These are phyloP conservation scores for Hypomontagnella monticulosa DNA, from an alignment of 495 filamentous ascomycete species.

Conservation along the genomic window DNA sequence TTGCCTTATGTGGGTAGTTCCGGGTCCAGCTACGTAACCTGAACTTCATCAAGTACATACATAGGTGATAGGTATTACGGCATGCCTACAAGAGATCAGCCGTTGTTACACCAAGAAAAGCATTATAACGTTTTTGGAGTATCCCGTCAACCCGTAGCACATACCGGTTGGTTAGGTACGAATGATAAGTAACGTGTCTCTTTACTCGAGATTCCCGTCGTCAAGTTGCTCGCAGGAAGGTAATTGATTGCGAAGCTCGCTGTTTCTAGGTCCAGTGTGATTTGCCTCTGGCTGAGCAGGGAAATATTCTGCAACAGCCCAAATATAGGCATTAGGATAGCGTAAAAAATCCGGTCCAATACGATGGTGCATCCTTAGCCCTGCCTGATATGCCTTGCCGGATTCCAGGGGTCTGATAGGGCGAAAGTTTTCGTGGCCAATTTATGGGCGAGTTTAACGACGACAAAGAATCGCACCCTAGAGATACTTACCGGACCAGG, in stretches of 20 bases:
- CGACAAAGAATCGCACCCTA: constrained; percentile 31
- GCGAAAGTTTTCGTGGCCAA: constrained; percentile 33
- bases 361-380: constrained; percentile 20
- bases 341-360: constrained; percentile 34
- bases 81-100: constrained; percentile 21
- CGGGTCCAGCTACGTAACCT: constrained; percentile 14
- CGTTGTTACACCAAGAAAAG: constrained; percentile 21
- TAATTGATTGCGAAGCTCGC: constrained; percentile 32
- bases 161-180: constrained; percentile 1
- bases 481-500: constrained; percentile 25
- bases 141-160: constrained; percentile 1
- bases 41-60: constrained; percentile 1
- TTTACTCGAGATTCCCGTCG: not conserved
- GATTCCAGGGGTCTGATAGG: constrained; percentile 28
- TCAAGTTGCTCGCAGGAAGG: constrained; percentile 6
- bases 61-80: constrained; percentile 9
- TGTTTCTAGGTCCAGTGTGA: not conserved
- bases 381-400: constrained; percentile 14
- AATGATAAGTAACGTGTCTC: constrained; percentile 6
- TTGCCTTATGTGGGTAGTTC: constrained; percentile 12
- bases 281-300: constrained; percentile 1
- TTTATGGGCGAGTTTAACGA: constrained; percentile 33
- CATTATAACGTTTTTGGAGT: constrained; percentile 11
- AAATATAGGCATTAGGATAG: constrained; percentile 30
- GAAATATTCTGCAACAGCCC: not conserved